A percentile compares a stretch with the other conserved stretches of the same genome.
phyloP scores from a whole-genome alignment of 2,329 filamentous ascomycete genomes.

The Colletotrichum sojae region DNA sequence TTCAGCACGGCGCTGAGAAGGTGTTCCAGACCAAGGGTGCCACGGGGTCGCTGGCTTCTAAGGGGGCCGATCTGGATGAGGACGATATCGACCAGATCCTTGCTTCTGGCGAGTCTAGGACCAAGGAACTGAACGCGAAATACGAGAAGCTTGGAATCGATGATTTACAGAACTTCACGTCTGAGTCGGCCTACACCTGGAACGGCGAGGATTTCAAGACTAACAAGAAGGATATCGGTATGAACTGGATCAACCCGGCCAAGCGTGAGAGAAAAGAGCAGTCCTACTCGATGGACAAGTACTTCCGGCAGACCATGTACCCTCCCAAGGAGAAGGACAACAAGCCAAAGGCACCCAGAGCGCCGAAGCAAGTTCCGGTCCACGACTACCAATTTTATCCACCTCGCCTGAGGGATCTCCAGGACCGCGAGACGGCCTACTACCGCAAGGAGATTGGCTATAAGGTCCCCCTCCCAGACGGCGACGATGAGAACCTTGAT shows the following conservation, averaged over 20 bases:
- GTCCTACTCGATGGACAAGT: constrained; percentile 98
- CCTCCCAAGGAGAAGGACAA: constrained; percentile 85
- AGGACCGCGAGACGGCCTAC: constrained; percentile 95
- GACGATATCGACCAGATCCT: constrained; percentile 94
- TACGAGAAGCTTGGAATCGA: constrained; percentile 98
- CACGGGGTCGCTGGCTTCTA: constrained; percentile 71
- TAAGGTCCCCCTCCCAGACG: constrained; percentile 91
- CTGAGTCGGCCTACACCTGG: constrained; percentile 98
- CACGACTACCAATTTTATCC: constrained; percentile 99
- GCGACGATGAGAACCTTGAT: constrained; percentile 87
- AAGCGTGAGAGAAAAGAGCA: constrained; percentile 99
- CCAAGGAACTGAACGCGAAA: constrained; percentile 89
- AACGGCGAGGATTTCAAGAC: constrained; percentile 97
- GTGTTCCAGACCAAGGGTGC: constrained; percentile 85
- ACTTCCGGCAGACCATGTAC: constrained; percentile 92
- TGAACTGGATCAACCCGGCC: constrained; percentile 97
- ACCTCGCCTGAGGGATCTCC: constrained; percentile 83
- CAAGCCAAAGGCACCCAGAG: constrained; percentile 95
- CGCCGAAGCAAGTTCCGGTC: constrained; percentile 91
- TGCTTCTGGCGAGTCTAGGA: constrained; percentile 87
- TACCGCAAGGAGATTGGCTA: constrained; percentile 97
- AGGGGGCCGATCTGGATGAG: constrained; percentile 78
- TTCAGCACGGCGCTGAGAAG: constrained; percentile 97
- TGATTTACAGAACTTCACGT: constrained; percentile 97
- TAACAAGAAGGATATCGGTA: constrained; percentile 90